These are phyloP conservation scores for Kodamaea alishanica DNA, from an alignment of 1,139 yeast genomes.

Conservation along the genomic window DNA sequence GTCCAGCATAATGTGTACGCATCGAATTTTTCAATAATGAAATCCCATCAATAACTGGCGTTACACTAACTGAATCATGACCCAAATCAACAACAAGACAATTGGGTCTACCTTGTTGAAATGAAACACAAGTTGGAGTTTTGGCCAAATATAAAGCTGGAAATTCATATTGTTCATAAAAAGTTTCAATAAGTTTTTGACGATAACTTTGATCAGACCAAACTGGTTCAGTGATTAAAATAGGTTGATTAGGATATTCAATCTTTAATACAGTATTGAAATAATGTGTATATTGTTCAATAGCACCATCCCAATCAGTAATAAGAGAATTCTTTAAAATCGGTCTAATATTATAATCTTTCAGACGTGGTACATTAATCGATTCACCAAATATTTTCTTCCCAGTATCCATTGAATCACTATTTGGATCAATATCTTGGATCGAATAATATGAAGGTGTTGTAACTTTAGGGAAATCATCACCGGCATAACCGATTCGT, in stretches of 20 bases:
- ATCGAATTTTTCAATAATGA: slow-evolving; percentile 70
- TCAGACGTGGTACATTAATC: slow-evolving; percentile 49
- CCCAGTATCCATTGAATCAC: slow-evolving; percentile 12
- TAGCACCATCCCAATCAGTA: slow-evolving; percentile 72
- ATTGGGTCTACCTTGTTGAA: slow-evolving; percentile 90
- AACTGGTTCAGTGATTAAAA: slow-evolving; percentile 77
- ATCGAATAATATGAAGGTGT: slow-evolving; percentile 58
- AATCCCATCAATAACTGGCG: slow-evolving; percentile 93
- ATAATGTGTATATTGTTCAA: slow-evolving; percentile 60
- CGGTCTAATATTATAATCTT: slow-evolving; percentile 50
- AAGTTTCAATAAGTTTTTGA: slow-evolving; percentile 66
- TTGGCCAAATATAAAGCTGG: slow-evolving; percentile 88
- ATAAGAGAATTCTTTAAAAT: slow-evolving; percentile 60
- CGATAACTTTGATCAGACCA: slow-evolving; percentile 78
- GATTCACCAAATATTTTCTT: slow-evolving; percentile 50
- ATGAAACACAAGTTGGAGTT: slow-evolving; percentile 84
- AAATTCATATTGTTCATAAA: slow-evolving; percentile 68
- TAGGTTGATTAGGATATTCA: slow-evolving; percentile 66
- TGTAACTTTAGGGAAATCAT: slow-evolving; percentile 79
- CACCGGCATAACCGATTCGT: slow-evolving; percentile 90
- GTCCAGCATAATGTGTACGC: slow-evolving; percentile 67
- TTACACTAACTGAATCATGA: slow-evolving; percentile 75
- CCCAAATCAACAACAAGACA: slow-evolving; percentile 94
- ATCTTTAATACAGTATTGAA: slow-evolving; percentile 47
- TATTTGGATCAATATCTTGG: slow-evolving; percentile 6